Evolutionary conservation across 768 basidiomycete genomes (phyloP), one percentile per base, ranked within the genome.

Genomic region (Rhodotorula kratochvilovae): DNA sequence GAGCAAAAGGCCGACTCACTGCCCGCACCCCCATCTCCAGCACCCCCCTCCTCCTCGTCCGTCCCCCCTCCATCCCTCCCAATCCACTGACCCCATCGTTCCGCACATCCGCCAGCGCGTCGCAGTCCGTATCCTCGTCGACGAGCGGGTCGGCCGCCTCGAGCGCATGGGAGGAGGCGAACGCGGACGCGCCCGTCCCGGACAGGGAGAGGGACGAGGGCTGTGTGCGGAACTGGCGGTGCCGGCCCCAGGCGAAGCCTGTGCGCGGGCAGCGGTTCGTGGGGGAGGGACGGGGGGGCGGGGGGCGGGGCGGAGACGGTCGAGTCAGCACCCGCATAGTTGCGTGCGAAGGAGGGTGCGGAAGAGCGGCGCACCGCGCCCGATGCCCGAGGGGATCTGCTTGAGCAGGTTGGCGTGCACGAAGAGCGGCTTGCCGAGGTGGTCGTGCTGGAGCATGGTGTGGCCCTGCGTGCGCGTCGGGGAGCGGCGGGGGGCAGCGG

Each of bases 341-440:
- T 23, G 45, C 19, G 15, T 12, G 6, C 48, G 43, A 46, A n/a
- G n/a, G n/a, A n/a, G n/a, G 45, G 12, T 23, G 35, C 3, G 7
- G 36, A 29, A 25, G n/a, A 15, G 11, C 1, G 42, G n/a, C 67
- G 25, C n/a, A 27, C 78, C 78, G 15, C 73, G 71, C 5, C 69
- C 64, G 60, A 80, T 70, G 13, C 79, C 79, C 5, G 55, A 60
- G 0, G 75, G 66, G 43, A 74, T 58, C 67, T 75, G 73, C 51
- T 82, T 82, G 45, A 82, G 66, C 2, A 82, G 76, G 67, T 82
- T 82, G 76, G 81, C 81, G 61, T 81, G 81, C 33, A 81, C 77
- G 68, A 81, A 81, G 8, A 69, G 50, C 10, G 72, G 72, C 35
- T 42, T 39, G 17, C 72, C 72, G 12, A 66, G 25, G 33, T 79